phyloP scores from a whole-genome alignment of 2,329 filamentous ascomycete genomes.

The Sporothrix globosa region DNA sequence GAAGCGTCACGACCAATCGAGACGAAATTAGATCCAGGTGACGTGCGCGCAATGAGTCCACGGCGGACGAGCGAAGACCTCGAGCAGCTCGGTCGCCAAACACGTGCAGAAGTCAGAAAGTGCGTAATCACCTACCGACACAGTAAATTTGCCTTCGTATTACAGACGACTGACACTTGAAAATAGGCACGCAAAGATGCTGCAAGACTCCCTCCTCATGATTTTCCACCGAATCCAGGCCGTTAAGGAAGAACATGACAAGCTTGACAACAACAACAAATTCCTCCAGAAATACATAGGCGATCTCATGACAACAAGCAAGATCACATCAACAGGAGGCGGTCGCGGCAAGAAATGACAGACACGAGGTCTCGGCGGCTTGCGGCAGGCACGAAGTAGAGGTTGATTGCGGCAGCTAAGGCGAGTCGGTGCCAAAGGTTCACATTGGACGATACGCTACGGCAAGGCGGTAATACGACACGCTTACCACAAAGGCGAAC shows the following conservation, averaged over 20 bases:
- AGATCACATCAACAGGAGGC: slow-evolving; percentile 63
- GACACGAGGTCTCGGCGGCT: background rate
- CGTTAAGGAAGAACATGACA: slow-evolving; percentile 92
- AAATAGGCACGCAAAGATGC: slow-evolving; percentile 73
- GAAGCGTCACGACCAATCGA: slow-evolving; percentile 71
- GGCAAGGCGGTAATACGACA: background rate
- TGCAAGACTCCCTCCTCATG: slow-evolving; percentile 86
- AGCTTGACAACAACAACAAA: slow-evolving; percentile 94
- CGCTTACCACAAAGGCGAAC: background rate
- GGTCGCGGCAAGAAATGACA: slow-evolving; percentile 58
- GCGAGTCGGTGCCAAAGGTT: slow-evolving; percentile 1
- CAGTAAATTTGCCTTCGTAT: background rate
- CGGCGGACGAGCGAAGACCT: slow-evolving; percentile 88
- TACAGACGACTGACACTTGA: background rate
- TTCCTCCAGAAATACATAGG: slow-evolving; percentile 98
- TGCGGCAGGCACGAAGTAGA: background rate
- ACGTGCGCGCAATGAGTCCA: slow-evolving; percentile 93
- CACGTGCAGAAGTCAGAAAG: slow-evolving; percentile 67
- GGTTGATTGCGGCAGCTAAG: slow-evolving; percentile 4
- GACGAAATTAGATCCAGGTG: slow-evolving; percentile 78
- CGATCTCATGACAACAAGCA: slow-evolving; percentile 86
- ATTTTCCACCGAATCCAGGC: slow-evolving; percentile 94
- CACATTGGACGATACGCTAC: background rate
- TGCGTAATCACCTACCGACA: slow-evolving; percentile 41
- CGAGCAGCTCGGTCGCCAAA: slow-evolving; percentile 82